phyloP scores from a whole-genome alignment of 2,329 filamentous ascomycete species.

The Elsinoe batatas region DNA sequence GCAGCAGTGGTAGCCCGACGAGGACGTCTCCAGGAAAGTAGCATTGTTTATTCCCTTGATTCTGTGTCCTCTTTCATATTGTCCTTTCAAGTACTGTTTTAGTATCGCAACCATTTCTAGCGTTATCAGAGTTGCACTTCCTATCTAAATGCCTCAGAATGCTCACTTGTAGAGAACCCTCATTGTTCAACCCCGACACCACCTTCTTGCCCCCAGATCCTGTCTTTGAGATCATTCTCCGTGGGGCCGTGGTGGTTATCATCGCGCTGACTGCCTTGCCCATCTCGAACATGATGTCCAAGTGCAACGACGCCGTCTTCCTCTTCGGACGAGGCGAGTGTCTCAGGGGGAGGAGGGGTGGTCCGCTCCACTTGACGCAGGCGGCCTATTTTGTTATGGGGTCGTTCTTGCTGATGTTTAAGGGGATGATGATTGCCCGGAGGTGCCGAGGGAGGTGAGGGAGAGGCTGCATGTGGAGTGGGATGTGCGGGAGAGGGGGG shows the following conservation, averaged over 20 bases:
- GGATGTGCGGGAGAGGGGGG: constrained; percentile 16
- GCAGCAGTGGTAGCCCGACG: no score
- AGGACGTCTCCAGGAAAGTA: no score
- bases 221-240: constrained; percentile 12
- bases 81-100: no score
- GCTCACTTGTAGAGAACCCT: no score
- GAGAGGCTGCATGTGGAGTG: constrained; percentile 18
- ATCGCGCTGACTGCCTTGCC: constrained; percentile 17
- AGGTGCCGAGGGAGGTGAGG: constrained; percentile 15
- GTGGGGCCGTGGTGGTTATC: constrained; percentile 18
- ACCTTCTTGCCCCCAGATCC: constrained; percentile 17
- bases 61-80: no score
- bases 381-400: constrained; percentile 18
- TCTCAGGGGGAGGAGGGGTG: not conserved
- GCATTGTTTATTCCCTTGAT: no score
- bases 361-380: constrained; percentile 16
- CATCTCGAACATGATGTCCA: constrained; percentile 17
- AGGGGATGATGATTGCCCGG: constrained; percentile 17
- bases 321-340: constrained; percentile 13
- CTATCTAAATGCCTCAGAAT: no score
- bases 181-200: constrained; percentile 12
- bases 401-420: constrained; percentile 19
- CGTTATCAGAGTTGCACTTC: no score
- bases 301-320: constrained; percentile 19
- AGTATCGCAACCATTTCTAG: no score